phyloP scores from a whole-genome alignment of 805 yeast species.

The Starmerella scarabaei region DNA sequence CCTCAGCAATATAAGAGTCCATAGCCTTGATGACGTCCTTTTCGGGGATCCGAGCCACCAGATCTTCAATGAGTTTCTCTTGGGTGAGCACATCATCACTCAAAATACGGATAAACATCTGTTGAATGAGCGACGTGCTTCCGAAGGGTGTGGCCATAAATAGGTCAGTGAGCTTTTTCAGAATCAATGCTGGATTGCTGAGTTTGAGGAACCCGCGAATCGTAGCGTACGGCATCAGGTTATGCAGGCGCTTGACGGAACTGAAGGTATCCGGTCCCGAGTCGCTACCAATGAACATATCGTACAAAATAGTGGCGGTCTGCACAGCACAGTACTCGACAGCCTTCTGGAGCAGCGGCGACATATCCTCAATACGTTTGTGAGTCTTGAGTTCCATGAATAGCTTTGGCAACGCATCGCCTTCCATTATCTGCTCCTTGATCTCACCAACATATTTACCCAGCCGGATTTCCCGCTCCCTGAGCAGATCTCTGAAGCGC shows the following conservation, averaged over 20 bases:
- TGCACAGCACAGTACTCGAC: constrained; percentile 75
- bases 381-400: constrained; percentile 54
- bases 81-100: constrained; percentile 63
- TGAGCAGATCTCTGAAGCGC: constrained; percentile 59
- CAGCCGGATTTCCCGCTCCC: constrained; percentile 41
- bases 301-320: constrained; percentile 72
- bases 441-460: constrained; percentile 47
- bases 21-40: constrained; percentile 19
- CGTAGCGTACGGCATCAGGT: constrained; percentile 64
- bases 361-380: constrained; percentile 40
- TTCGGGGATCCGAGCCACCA: constrained; percentile 32
- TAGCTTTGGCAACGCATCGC: constrained; percentile 45
- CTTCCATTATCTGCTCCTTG: constrained; percentile 40
- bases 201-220: constrained; percentile 64
- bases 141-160: constrained; percentile 72
- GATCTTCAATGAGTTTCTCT: constrained; percentile 38
- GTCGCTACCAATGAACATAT: constrained; percentile 68
- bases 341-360: constrained; percentile 55
- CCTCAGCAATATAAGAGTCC: constrained; percentile 17
- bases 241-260: constrained; percentile 59
- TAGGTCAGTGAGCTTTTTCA: constrained; percentile 66
- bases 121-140: constrained; percentile 54
- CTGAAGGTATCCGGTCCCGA: constrained; percentile 61
- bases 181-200: constrained; percentile 77
- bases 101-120: constrained; percentile 55